These are phyloP conservation scores for Clitocybe nebularis DNA, from an alignment of 1,284 basidiomycete species.

Conservation along the genomic window DNA sequence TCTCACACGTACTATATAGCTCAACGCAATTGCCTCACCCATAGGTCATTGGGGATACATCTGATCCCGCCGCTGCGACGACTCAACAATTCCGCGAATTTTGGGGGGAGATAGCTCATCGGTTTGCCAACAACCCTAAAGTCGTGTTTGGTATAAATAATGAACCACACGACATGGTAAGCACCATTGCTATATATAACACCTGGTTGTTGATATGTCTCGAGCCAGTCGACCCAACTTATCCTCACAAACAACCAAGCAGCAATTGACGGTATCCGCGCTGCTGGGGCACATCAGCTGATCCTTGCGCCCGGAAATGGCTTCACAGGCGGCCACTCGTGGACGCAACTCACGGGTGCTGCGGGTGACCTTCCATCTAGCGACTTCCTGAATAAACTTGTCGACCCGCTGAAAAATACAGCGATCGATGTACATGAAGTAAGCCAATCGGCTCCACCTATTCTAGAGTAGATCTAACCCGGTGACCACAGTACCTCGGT, in stretches of 20 bases:
- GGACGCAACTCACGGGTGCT: slow-evolving; percentile 33
- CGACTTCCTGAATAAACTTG: slow-evolving; percentile 37
- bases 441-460: slow-evolving; percentile 4
- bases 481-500: slow-evolving; percentile 26
- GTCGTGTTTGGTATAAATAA: slow-evolving; percentile 41
- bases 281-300: slow-evolving; percentile 36
- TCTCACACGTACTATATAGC: background rate
- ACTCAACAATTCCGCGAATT: slow-evolving; percentile 35
- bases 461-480: no score
- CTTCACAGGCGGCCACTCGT: slow-evolving; percentile 42
- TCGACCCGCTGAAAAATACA: slow-evolving; percentile 37
- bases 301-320: slow-evolving; percentile 44
- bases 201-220: slow-evolving; percentile 2
- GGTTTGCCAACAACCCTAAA: slow-evolving; percentile 32
- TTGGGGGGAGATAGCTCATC: slow-evolving; percentile 33
- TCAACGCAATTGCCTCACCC: background rate
- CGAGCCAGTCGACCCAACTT: slow-evolving; percentile 32
- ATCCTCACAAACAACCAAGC: slow-evolving; percentile 39
- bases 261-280: slow-evolving; percentile 39
- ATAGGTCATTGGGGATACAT: slow-evolving; percentile 40
- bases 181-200: background rate
- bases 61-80: slow-evolving; percentile 40
- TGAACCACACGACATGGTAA: slow-evolving; percentile 42
- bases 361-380: slow-evolving; percentile 32
- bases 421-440: slow-evolving; percentile 46